These are phyloP conservation scores for Glebionis coronaria DNA, from an alignment of 129 eudicot species.

Conservation along the genomic window DNA sequence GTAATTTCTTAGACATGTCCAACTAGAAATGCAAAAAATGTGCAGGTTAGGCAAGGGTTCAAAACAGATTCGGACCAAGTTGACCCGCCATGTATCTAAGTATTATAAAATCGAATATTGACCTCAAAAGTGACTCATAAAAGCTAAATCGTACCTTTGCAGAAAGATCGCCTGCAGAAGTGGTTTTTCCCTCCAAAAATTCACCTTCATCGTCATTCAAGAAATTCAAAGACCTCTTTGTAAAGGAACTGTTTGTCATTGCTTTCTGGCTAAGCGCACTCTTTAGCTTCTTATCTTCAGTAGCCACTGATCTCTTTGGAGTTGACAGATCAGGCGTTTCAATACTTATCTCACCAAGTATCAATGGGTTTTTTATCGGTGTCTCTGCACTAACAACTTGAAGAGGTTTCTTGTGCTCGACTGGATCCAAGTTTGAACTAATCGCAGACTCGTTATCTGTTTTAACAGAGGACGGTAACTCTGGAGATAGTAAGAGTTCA, in stretches of 20 bases:
- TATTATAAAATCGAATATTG: no score
- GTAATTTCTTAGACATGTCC: not conserved
- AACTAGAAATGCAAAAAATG: not conserved
- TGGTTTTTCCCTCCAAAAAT: slow-evolving; percentile 10
- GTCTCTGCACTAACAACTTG: slow-evolving; percentile 33
- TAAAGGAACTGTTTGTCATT: slow-evolving; percentile 29
- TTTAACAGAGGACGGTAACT: slow-evolving; percentile 12
- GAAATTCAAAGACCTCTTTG: slow-evolving; percentile 56
- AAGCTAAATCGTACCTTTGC: slow-evolving; percentile 5
- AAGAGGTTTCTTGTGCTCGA: slow-evolving; percentile 12
- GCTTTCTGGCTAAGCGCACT: slow-evolving; percentile 28
- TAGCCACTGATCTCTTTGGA: slow-evolving; percentile 61
- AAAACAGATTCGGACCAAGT: not conserved
- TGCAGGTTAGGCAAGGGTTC: not conserved
- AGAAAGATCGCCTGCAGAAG: slow-evolving; percentile 2
- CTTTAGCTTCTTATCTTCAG: slow-evolving; percentile 50
- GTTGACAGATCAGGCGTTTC: slow-evolving; percentile 63
- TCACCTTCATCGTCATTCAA: slow-evolving; percentile 40
- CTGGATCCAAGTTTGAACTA: slow-evolving; percentile 23
- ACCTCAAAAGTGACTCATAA: no score
- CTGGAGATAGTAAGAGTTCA: slow-evolving; percentile 8
- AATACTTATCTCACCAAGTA: slow-evolving; percentile 24
- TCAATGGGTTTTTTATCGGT: slow-evolving; percentile 43
- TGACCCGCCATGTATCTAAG: not conserved
- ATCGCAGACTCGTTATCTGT: slow-evolving; percentile 20